phyloP scores from a whole-genome alignment of 768 basidiomycete species.

The Trametes villosa region DNA sequence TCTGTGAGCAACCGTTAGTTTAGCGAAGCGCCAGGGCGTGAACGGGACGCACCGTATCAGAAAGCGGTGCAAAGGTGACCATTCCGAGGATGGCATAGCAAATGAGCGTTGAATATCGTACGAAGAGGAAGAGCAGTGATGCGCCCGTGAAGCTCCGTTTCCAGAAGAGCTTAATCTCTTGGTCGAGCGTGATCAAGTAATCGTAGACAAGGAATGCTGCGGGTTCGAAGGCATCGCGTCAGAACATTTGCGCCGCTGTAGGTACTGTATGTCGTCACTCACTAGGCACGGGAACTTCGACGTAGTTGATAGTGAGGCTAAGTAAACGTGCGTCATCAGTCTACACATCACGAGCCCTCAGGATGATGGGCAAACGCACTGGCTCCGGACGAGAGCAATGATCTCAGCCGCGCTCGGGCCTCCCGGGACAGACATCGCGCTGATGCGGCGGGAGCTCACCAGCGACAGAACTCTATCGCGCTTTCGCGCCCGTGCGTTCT shows the following conservation, averaged over 20 bases:
- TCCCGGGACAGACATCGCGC: too few species aligned
- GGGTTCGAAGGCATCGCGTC: too few species aligned
- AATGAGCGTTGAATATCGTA: background rate
- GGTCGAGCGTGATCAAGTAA: background rate
- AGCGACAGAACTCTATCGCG: too few species aligned
- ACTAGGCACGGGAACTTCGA: background rate
- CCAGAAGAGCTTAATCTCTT: conserved; percentile 6
- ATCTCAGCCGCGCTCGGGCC: too few species aligned
- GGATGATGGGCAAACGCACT: too few species aligned
- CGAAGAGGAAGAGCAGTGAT: background rate
- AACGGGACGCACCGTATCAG: background rate
- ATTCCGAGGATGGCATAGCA: background rate
- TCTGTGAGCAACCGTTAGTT: background rate
- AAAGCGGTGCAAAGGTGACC: background rate
- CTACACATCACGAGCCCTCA: too few species aligned
- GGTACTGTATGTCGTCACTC: background rate
- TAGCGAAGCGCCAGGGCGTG: background rate
- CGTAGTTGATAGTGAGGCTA: background rate
- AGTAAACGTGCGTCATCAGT: too few species aligned
- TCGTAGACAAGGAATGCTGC: conserved; percentile 4
- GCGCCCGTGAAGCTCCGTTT: background rate
- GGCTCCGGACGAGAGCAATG: too few species aligned
- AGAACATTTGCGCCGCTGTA: background rate
- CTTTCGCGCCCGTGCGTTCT: too few species aligned
- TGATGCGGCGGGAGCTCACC: too few species aligned